Base-by-base conservation (phyloP, 2,329 filamentous ascomycete genomes). In the Kalaharituber pfeilii region DNA sequence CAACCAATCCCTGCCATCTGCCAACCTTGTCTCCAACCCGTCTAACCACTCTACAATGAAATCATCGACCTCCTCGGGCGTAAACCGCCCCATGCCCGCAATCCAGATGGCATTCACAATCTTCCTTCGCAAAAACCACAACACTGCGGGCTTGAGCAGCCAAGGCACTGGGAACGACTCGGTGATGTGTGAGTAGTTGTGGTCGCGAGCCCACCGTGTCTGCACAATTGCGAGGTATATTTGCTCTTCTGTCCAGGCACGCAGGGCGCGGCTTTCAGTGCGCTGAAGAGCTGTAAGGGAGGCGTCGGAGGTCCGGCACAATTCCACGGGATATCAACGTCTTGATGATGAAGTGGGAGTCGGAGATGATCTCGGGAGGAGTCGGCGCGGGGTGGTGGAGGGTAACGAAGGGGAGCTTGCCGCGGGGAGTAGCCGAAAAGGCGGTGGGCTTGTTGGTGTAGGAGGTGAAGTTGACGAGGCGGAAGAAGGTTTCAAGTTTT, bases 401-500 rank as follows among this genome's bases (percentile, higher is more conserved):
- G 4, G 56, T 52, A 22, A 59, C 52, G 39, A 55, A 59, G 6
- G 55, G 55, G 18, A 57, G 52, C 18, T 59, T 59, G 11, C 49
- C 39, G 13, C 53, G 57, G 1, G 57, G 57, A n/a, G 55, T 53
- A 2, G 47, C 50, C 28, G 4, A 2, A 25, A 52, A 13, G 1
- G 13, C n/a, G 7, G 22, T 49, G 22, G 3, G 8, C 9, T 47
- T 20, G 1, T 50, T 5, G 2, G 55, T 53, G 33, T 58, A 58
- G 25, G 50, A 13, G 15, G 51, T 54, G 51, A 50, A 57, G 15
- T 22, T 24, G 3, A 26, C 33, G 4, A 50, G 52, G 20, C 52
- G 54, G 8, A 58, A 28, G 30, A 58, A 51, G 26, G 49, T 30
- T 24, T 58, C 54, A 44, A 57, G 20, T 39, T 58, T 58, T 36